Base-by-base conservation (phyloP, 805 yeast genomes). In the Pichia membranifaciens region DNA sequence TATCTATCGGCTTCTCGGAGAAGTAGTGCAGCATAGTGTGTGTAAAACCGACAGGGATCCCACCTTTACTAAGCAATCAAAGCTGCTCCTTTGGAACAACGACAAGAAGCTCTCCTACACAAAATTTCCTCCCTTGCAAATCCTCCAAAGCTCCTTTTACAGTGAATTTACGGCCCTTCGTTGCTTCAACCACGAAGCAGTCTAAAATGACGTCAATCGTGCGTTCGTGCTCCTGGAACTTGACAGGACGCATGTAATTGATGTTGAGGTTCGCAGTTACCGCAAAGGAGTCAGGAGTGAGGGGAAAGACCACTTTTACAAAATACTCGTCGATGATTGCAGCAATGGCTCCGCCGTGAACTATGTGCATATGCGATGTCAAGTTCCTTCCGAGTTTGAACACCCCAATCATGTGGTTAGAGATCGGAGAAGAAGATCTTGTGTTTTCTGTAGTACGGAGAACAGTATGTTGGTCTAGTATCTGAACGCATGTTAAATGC, bases 311-410 rank as follows among this genome's bases (percentile, higher is more conserved):
- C 41, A 75, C 73, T n/a, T 69, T 57, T 48, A 78, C 75, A 44
- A 76, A 65, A 3, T 73, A 76, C 55, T 76, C 82, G 54, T 77
- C 82, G 10, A 77, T 57, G 7, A 77, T 61, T 4, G 81, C 75
- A 4, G 79, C 70, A n/a, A 75, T 62, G 16, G 76, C 66, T 1
- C 82, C 82, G 45, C 78, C 78, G 55, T 77, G 82, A 36, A 77
- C 66, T 41, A 72, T 67, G 38, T 78, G 77, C 46, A 71, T 75
- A 47, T 73, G 74, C 34, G 78, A 72, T 1, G 74, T 62, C 38
- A 77, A 54, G 47, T 67, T 58, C 15, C 64, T 62, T 4, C 81
- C 81, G 25, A 76, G 54, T 47, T 69, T 72, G 56, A 73, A 74
- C 51, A 74, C 67, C 13, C 72, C 70, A 3, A 74, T 57, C 44